A percentile compares a stretch with the other conserved stretches of the same genome.
Evolutionary conservation across 163 green algal genomes (phyloP).

Genomic region (Botryococcus braunii): DNA sequence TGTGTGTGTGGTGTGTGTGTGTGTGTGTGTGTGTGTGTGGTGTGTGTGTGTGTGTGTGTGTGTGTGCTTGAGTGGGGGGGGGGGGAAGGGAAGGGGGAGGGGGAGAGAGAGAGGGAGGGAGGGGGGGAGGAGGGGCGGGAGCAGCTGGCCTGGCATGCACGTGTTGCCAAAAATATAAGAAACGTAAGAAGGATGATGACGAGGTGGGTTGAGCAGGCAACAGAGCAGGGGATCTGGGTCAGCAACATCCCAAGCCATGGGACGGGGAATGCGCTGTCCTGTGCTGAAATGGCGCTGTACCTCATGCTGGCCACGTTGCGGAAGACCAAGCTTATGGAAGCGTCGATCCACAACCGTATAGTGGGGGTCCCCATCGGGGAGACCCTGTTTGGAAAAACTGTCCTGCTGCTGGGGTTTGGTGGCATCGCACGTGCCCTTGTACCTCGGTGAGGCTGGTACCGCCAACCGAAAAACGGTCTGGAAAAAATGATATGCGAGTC

Average conservation of each 20-base stretch:
- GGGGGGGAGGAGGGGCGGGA: background rate
- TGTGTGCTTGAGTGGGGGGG: too few relatives aligned
- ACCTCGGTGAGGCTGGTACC: conserved; percentile 32
- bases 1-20: too few relatives aligned
- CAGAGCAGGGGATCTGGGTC: conserved; percentile 43
- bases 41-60: too few relatives aligned
- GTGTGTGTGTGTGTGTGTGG: too few relatives aligned
- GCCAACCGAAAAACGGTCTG: too few relatives aligned
- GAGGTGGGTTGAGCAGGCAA: conserved; percentile 34
- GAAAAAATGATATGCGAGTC: too few relatives aligned
- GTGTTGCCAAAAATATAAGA: background rate
- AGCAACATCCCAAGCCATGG: conserved; percentile 46
- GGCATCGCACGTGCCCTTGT: conserved; percentile 48
- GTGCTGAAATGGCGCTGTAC: conserved; percentile 60
- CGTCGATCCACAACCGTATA: conserved; percentile 18
- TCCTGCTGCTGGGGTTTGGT: conserved; percentile 50
- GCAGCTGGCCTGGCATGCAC: background rate
- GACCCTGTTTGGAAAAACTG: conserved; percentile 36
- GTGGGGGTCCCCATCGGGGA: conserved; percentile 42
- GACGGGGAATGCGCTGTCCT: conserved; percentile 56
- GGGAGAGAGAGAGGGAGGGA: background rate
- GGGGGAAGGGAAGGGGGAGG: background rate
- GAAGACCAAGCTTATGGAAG: conserved; percentile 24
- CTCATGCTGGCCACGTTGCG: conserved; percentile 43
- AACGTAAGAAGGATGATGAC: too few relatives aligned